These are phyloP conservation scores for Blastobotrys buckinghamii DNA, from an alignment of 1,139 yeast species.

Conservation along the genomic window DNA sequence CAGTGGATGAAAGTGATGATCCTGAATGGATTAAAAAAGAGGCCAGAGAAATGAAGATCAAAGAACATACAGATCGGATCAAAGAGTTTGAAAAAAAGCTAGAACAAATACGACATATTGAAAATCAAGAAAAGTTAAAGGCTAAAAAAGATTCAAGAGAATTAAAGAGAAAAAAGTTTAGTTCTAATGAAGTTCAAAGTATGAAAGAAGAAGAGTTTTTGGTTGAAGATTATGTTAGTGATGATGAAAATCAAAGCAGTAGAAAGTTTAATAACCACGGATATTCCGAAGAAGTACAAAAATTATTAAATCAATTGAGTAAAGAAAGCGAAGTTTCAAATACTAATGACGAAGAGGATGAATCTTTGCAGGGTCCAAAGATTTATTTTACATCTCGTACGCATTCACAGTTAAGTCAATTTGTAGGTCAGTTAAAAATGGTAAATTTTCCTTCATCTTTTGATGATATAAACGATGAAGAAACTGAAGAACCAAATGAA, in stretches of 20 bases:
- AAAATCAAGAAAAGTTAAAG: slow-evolving; percentile 17
- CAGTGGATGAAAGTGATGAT: slow-evolving; percentile 41
- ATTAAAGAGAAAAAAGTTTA: not conserved
- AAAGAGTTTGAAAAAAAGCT: slow-evolving; percentile 39
- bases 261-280: slow-evolving; percentile 10
- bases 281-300: slow-evolving; percentile 19
- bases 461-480: slow-evolving; percentile 24
- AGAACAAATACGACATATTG: slow-evolving; percentile 25
- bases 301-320: slow-evolving; percentile 16
- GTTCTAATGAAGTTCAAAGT: slow-evolving; percentile 20
- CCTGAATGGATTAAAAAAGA: slow-evolving; percentile 37
- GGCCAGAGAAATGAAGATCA: slow-evolving; percentile 25
- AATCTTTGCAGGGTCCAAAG: slow-evolving; percentile 29
- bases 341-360: not conserved
- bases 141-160: not conserved
- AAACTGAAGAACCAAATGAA: slow-evolving; percentile 28
- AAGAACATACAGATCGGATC: slow-evolving; percentile 32
- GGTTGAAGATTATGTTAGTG: slow-evolving; percentile 36
- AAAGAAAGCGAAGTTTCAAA: slow-evolving; percentile 3
- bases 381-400: slow-evolving; percentile 78
- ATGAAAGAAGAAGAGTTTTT: slow-evolving; percentile 30
- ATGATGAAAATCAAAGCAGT: slow-evolving; percentile 12
- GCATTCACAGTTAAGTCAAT: slow-evolving; percentile 83
- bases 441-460: slow-evolving; percentile 59
- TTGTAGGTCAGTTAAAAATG: slow-evolving; percentile 63